These are phyloP conservation scores for Zoysia pacifica DNA, from an alignment of 176 grass and related monocot genomes.

Conservation along the genomic window DNA sequence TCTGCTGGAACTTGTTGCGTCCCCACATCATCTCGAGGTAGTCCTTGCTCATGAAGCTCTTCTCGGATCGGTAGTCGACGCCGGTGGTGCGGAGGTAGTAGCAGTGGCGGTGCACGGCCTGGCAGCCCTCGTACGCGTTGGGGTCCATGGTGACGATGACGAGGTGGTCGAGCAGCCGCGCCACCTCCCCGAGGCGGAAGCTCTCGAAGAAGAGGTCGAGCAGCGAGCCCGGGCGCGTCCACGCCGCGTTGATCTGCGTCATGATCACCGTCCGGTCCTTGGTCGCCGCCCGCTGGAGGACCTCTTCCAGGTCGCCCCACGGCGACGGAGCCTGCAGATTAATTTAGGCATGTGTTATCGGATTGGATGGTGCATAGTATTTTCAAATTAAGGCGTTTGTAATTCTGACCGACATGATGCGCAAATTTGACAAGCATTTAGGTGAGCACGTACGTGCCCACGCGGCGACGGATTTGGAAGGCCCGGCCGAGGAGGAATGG, in stretches of 20 bases:
- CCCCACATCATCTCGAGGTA: constrained; percentile 98
- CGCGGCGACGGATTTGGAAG: neutral
- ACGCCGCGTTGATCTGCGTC: constrained; percentile 87
- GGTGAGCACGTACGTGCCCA: no score
- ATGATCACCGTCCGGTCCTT: constrained; percentile 83
- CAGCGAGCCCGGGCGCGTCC: constrained; percentile 70
- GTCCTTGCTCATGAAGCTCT: constrained; percentile 90
- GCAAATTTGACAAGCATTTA: neutral
- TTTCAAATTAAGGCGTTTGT: no score
- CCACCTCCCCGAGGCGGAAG: constrained; percentile 61
- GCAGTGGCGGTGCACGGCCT: constrained; percentile 73
- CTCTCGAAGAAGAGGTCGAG: constrained; percentile 97
- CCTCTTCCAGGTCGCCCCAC: constrained; percentile 67
- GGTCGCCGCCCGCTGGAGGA: constrained; percentile 62
- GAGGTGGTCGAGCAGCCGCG: constrained; percentile 73
- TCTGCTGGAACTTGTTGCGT: constrained; percentile 68
- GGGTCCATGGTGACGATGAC: constrained; percentile 91
- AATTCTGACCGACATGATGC: no score
- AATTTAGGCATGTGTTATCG: no score
- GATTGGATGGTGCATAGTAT: no score
- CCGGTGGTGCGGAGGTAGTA: constrained; percentile 60
- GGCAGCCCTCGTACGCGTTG: constrained; percentile 70
- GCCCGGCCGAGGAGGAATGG: neutral
- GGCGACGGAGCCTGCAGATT: constrained; percentile 33
- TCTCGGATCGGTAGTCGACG: constrained; percentile 70